These are phyloP conservation scores for Cytidiella melzeri DNA, from an alignment of 768 basidiomycete species.

Conservation along the genomic window DNA sequence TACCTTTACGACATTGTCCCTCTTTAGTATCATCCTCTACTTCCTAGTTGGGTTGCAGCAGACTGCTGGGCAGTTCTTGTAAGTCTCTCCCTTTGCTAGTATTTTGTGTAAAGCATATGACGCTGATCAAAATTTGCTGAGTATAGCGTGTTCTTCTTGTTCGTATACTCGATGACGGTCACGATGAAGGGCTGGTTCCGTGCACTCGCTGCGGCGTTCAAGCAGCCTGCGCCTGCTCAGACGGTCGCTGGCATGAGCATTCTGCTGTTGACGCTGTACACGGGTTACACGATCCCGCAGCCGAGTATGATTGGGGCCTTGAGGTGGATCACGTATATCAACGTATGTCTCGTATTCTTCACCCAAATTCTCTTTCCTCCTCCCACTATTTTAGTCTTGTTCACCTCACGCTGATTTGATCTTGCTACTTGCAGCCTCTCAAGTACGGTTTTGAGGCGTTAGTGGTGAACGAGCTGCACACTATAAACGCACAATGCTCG, in stretches of 20 bases:
- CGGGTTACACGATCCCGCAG: conserved; percentile 55
- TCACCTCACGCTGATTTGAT: conserved; percentile 6
- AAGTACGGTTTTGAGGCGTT: conserved; percentile 71
- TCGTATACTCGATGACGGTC: conserved; percentile 50
- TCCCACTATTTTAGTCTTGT: conserved; percentile 14
- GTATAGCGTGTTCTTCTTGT: conserved; percentile 50
- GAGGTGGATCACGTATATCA: conserved; percentile 61
- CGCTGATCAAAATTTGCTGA: neutral
- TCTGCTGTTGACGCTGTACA: conserved; percentile 51
- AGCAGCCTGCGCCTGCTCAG: conserved; percentile 55
- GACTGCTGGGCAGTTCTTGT: conserved; percentile 61
- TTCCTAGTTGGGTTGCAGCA: conserved; percentile 55
- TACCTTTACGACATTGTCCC: conserved; percentile 37
- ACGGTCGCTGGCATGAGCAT: conserved; percentile 47
- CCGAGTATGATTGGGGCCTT: conserved; percentile 64
- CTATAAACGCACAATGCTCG: conserved; percentile 54
- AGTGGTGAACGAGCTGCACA: conserved; percentile 78
- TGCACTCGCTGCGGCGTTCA: conserved; percentile 53
- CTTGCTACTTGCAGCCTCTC: conserved; percentile 44
- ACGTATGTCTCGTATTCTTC: conserved; percentile 32
- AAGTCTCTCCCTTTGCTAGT: conserved; percentile 19
- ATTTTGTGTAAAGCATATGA: neutral
- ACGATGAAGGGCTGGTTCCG: conserved; percentile 78
- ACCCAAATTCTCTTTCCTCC: neutral
- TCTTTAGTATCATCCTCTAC: conserved; percentile 50